Evolutionary conservation across 768 basidiomycete species (phyloP).

Genomic region (Mycena rosella): DNA sequence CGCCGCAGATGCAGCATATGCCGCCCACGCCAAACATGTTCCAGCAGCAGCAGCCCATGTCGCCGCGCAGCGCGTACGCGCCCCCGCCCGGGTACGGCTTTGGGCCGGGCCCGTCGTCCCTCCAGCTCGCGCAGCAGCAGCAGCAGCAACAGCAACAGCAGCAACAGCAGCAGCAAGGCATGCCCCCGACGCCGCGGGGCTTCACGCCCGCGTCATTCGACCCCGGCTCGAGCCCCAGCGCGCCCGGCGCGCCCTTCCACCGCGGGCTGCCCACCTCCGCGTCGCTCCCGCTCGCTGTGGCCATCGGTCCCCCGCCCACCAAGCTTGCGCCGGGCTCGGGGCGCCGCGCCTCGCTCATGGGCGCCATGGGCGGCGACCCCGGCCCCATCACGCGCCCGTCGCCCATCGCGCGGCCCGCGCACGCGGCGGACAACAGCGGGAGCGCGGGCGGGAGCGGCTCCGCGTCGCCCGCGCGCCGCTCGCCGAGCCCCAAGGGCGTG

Average conservation of each 20-base stretch:
- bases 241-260: constrained; percentile 46
- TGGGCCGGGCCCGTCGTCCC: constrained; percentile 58
- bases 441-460: constrained; percentile 72
- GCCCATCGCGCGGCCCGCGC: constrained; percentile 77
- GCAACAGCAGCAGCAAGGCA: no score
- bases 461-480: constrained; percentile 65
- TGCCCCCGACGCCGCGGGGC: constrained; percentile 60
- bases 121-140: constrained; percentile 44
- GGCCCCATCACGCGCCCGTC: constrained; percentile 76
- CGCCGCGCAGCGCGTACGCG: constrained; percentile 68
- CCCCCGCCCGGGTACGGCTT: constrained; percentile 65
- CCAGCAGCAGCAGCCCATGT: constrained; percentile 60
- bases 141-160: constrained; percentile 24
- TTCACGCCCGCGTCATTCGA: constrained; percentile 75
- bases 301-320: constrained; percentile 70
- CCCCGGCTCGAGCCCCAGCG: constrained; percentile 39
- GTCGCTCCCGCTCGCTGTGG: constrained; percentile 49
- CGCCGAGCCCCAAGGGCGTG: constrained; percentile 71
- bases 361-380: constrained; percentile 37
- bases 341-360: constrained; percentile 58
- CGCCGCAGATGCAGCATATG: constrained; percentile 60
- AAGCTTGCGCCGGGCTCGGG: constrained; percentile 64
- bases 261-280: constrained; percentile 53
- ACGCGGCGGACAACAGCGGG: constrained; percentile 42
- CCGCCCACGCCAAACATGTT: constrained; percentile 67